Percentiles rank a stretch among this genome's conserved stretches.
These are phyloP conservation scores for Aspergillus costaricaensis DNA, from an alignment of 2,329 filamentous ascomycete species.

Conservation along the genomic window DNA sequence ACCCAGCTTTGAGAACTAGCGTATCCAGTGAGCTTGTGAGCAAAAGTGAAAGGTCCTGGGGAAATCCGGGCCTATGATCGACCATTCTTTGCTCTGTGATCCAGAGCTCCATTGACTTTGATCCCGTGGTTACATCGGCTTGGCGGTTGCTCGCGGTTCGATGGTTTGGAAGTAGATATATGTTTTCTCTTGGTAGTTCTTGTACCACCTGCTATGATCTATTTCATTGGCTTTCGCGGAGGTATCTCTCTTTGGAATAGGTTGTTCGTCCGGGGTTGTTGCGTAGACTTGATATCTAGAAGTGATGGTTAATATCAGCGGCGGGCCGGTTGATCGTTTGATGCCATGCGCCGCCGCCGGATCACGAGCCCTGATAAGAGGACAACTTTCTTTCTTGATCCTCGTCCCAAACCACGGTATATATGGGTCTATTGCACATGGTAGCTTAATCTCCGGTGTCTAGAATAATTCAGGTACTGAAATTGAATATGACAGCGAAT, in stretches of 20 bases:
- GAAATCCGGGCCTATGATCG: neutral
- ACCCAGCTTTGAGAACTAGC: neutral
- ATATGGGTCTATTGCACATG: neutral
- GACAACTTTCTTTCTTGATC: neutral
- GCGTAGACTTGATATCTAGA: neutral
- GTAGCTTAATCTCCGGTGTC: too few species aligned
- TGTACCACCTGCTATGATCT: neutral
- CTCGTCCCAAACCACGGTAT: neutral
- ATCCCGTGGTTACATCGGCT: conserved; percentile 5
- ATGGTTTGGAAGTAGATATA: neutral
- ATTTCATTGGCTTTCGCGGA: too few species aligned
- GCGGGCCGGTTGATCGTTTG: neutral
- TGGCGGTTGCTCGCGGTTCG: conserved; percentile 8
- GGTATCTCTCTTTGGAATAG: neutral
- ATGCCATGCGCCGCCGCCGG: neutral
- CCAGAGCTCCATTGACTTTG: neutral
- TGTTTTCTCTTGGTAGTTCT: neutral
- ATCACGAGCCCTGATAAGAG: neutral
- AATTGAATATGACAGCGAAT: neutral
- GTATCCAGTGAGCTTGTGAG: neutral
- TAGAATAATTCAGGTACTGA: neutral
- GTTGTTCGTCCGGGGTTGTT: neutral
- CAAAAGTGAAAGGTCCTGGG: neutral
- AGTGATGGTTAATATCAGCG: neutral
- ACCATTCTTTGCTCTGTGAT: neutral